Base-by-base conservation (phyloP, 495 filamentous ascomycete genomes). In the Neurospora sp. region DNA sequence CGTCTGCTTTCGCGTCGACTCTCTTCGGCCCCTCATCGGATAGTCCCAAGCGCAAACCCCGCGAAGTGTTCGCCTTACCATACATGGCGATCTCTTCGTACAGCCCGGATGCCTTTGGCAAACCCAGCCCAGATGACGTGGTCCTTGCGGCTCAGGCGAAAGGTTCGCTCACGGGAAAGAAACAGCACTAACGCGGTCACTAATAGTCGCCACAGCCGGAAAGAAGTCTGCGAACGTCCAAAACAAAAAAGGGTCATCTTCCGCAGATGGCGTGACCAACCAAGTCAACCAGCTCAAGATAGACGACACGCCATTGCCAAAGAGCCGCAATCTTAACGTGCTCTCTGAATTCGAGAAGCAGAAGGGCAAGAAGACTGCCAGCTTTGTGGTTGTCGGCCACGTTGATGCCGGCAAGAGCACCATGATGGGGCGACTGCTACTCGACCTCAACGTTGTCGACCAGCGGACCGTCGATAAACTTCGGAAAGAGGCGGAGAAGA, bases 351-450 rank as follows among this genome's bases (percentile, higher is more conserved):
- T 92, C 77, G 87, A 90, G 77, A 94, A 91, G 73, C 85, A 87
- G 31, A 90, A 89, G 46, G 85, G 85, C 75, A 99, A 98, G 82
- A 91, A 91, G 72, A 89, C 88, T 42, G 94, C 93, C 69, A 98
- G 93, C 77, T 98, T 99, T 83, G 94, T 98, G 14, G 96, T 99
- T 6, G 95, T 99, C 77, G 94, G 96, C 42, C 96, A 99, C 82
- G 96, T 99, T 66, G 96, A 99, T 82, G 94, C 95, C 59, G 96
- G 96, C 39, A 99, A 99, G 82, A 97, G 94, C 82, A 99, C 96
- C 18, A 85, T 99, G 20, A 98, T 98, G 96, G 96, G 96, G 11
- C 89, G 96, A 18, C 83, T 99, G n/a, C 85, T 99, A 20, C 91
- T 93, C 39, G 96, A 98, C 78, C 87, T 96, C 44, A 91, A 92